Conservation (phyloP, 2,329 filamentous ascomycete species). For the Fusarium drepaniforme region DNA sequence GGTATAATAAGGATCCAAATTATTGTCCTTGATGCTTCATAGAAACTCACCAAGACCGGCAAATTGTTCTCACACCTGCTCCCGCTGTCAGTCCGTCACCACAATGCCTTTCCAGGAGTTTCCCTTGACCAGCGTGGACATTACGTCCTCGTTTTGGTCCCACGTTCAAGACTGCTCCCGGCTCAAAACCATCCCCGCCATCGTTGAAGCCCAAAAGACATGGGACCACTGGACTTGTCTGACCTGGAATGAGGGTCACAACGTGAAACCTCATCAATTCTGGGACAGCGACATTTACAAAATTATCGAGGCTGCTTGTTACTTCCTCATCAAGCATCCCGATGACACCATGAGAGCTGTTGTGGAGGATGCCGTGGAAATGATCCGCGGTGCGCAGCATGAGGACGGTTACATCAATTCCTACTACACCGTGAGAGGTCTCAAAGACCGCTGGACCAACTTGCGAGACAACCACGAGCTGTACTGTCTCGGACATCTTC, state of each 20-base stretch:
- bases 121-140: background rate
- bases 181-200: slow-evolving; percentile 9
- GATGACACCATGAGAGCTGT: background rate
- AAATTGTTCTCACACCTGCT: background rate
- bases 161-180: background rate
- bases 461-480: slow-evolving; percentile 8
- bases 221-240: slow-evolving; percentile 6
- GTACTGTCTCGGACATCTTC: background rate
- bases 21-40: background rate
- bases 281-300: slow-evolving; percentile 21
- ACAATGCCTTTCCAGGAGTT: background rate
- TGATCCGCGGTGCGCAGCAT: slow-evolving; percentile 5
- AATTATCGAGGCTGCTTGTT: slow-evolving; percentile 6
- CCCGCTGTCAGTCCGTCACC: no score
- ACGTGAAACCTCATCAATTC: slow-evolving; percentile 2
- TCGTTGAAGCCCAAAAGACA: slow-evolving; percentile 10
- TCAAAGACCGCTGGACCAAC: slow-evolving; percentile 11
- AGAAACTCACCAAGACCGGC: background rate
- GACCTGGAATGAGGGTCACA: slow-evolving; percentile 8
- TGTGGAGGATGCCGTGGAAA: slow-evolving; percentile 2
- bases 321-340: slow-evolving; percentile 1
- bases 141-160: background rate
- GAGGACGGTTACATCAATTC: slow-evolving; percentile 11
- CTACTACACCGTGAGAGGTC: slow-evolving; percentile 4
- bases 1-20: background rate